A percentile compares a stretch with the other conserved stretches of the same genome.
Conservation (phyloP, 2,329 filamentous ascomycete species). For the Dryadomyces quercivorus region DNA sequence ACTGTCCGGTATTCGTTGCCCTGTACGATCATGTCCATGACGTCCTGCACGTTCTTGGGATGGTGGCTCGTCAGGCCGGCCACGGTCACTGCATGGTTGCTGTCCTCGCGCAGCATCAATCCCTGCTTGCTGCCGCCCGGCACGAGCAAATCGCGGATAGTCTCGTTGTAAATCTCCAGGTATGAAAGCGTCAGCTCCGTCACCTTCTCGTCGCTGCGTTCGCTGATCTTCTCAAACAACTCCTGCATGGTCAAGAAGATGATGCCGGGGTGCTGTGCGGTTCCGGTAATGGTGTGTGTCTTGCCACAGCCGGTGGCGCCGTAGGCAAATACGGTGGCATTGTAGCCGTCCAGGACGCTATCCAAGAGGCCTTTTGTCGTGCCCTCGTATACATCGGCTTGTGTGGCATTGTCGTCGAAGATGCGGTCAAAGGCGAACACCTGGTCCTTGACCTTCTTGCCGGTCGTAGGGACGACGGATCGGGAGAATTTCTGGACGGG, state of each 20-base stretch:
- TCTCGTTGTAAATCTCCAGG: constrained; percentile 98
- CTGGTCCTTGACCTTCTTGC: constrained; percentile 93
- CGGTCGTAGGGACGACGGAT: constrained; percentile 62
- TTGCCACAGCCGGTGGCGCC: constrained; percentile 97
- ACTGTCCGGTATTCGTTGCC: constrained; percentile 93
- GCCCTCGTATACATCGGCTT: constrained; percentile 88
- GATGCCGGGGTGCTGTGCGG: constrained; percentile 83
- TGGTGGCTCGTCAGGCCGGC: constrained; percentile 83
- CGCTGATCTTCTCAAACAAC: constrained; percentile 89
- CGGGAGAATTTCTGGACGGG: constrained; percentile 79
- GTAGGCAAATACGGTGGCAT: constrained; percentile 97
- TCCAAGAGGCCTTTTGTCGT: constrained; percentile 86
- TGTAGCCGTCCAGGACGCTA: constrained; percentile 93
- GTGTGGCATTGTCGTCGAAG: constrained; percentile 89
- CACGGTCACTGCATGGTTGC: constrained; percentile 85
- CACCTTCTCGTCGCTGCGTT: constrained; percentile 71
- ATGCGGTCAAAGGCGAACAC: constrained; percentile 94
- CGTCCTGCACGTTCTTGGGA: constrained; percentile 82
- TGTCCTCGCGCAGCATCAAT: constrained; percentile 87
- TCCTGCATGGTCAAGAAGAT: constrained; percentile 99
- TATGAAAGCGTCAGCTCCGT: constrained; percentile 91
- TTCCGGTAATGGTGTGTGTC: constrained; percentile 94
- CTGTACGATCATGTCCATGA: constrained; percentile 98
- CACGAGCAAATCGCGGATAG: constrained; percentile 88
- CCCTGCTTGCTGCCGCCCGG: constrained; percentile 71